Base-by-base conservation (phyloP, 176 grass and related monocot genomes). In the Alopecurus myosuroides region DNA sequence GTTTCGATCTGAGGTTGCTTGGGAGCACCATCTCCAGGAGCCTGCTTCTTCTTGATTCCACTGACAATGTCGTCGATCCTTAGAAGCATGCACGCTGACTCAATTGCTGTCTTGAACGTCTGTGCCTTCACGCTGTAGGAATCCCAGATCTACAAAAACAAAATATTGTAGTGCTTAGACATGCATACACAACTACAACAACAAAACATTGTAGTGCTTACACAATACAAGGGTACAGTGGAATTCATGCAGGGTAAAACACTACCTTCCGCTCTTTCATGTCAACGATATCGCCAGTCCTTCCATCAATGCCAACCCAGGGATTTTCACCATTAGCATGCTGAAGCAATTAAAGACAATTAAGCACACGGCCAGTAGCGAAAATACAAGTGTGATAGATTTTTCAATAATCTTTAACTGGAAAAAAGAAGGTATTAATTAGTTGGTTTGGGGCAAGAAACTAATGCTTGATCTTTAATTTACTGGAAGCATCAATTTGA, bases 31-130 rank as follows among this genome's bases (percentile, higher is more conserved):
- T 89, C 84, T 56, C 97, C 94, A 89, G 97, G 94, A 74, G 88
- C 80, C 84, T 90, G 84, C 74, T 83, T 66, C 89, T 98, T 95
- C 92, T 99, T 99, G 78, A 99, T 99, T 44, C 97, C 95, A 36
- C 95, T 98, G 42, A 98, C 95, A 45, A 99, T 94, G 76, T 99
- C 97, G 11, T 99, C 97, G 29, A 99, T 99, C 83, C 92, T 91
- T 78, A 99, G 73, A 81, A 99, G 94, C 97, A 99, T 99, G 88
- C 85, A 92, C 35, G 97, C 90, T 25, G 97, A 90, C 64, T 99
- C 97, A 0, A 99, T 96, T n/a, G 97, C 97, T 13, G 94, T 99
- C 86, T 99, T 99, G 83, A 97, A 99, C 0, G 97, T 99, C 69
- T 99, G 97, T 41, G 94, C 92, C 85, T 99, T 99, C 22, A 99